Percentiles rank a stretch among this genome's conserved stretches.
These are phyloP conservation scores for Arthrobotrys sphaeroides DNA, from an alignment of 2,329 filamentous ascomycete genomes.

Conservation along the genomic window DNA sequence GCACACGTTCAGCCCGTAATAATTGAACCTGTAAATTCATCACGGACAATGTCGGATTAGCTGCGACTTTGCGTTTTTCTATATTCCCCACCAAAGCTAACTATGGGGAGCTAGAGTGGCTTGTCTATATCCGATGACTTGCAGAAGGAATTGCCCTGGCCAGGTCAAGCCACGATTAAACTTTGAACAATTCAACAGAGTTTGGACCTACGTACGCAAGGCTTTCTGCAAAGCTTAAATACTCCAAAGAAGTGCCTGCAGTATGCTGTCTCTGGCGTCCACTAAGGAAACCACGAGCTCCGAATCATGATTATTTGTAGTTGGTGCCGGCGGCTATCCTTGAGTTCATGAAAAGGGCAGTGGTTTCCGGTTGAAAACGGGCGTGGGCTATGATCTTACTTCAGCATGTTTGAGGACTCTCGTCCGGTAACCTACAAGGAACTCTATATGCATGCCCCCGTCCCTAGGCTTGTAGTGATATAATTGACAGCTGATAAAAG, in stretches of 20 bases:
- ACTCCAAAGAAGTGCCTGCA: too few relatives aligned
- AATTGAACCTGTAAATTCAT: not conserved
- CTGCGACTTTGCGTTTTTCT: not conserved
- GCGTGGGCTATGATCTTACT: too few relatives aligned
- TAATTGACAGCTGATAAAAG: not conserved
- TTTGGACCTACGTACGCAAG: not conserved
- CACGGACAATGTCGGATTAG: constrained; percentile 14
- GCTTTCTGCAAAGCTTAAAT: too few relatives aligned
- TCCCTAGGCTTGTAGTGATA: not conserved
- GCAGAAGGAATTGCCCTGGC: not conserved
- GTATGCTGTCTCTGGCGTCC: too few relatives aligned
- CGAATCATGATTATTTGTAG: too few relatives aligned
- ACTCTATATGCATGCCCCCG: constrained; percentile 2
- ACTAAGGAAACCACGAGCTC: too few relatives aligned
- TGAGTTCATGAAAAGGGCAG: too few relatives aligned
- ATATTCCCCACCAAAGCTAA: not conserved
- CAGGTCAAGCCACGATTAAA: not conserved
- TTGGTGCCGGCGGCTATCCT: too few relatives aligned
- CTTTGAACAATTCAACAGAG: too few relatives aligned
- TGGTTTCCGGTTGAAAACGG: too few relatives aligned
- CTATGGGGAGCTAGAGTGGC: not conserved
- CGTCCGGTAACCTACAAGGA: too few relatives aligned
- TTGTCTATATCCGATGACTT: constrained; percentile 9
- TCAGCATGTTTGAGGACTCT: too few relatives aligned
- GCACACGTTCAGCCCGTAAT: not conserved